A percentile compares a stretch with the other conserved stretches of the same genome.
Conservation (phyloP, 306 rosid species). For the Oemleria cerasiformis region DNA sequence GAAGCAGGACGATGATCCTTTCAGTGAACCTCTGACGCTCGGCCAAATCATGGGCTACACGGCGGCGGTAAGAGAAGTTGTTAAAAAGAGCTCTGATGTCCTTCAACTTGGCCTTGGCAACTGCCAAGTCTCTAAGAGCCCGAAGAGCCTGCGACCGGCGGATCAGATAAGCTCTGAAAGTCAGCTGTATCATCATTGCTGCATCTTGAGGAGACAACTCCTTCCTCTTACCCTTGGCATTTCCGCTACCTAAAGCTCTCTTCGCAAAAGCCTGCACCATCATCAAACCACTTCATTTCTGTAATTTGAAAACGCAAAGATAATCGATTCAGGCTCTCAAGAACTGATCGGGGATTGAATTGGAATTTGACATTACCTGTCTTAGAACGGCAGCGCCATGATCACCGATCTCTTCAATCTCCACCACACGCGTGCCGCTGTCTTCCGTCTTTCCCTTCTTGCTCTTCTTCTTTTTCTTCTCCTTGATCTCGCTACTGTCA, state of each 20-base stretch:
- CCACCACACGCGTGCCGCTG: conserved; percentile 58
- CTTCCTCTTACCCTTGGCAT: conserved; percentile 70
- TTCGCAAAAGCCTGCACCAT: conserved; percentile 67
- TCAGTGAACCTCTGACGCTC: conserved; percentile 81
- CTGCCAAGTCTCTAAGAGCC: conserved; percentile 73
- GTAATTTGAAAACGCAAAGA: background rate
- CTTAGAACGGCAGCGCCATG: conserved; percentile 67
- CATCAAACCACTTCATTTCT: background rate
- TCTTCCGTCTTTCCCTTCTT: conserved; percentile 47
- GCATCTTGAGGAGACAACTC: conserved; percentile 86
- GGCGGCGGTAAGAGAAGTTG: conserved; percentile 62
- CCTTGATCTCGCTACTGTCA: conserved; percentile 26
- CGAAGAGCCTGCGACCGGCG: conserved; percentile 80
- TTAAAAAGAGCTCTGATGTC: conserved; percentile 73
- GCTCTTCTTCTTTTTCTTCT: conserved; percentile 33
- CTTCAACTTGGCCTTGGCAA: conserved; percentile 81
- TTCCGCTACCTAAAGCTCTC: conserved; percentile 53
- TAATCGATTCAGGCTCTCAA: background rate
- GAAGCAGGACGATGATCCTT: conserved; percentile 81
- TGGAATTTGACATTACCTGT: conserved; percentile 50
- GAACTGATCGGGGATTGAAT: background rate
- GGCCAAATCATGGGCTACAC: conserved; percentile 54
- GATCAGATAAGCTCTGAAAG: conserved; percentile 69
- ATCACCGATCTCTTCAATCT: conserved; percentile 63
- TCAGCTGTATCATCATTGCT: conserved; percentile 68